Conservation (phyloP, 2,329 filamentous ascomycete species). For the Rutstroemia sydowiana region DNA sequence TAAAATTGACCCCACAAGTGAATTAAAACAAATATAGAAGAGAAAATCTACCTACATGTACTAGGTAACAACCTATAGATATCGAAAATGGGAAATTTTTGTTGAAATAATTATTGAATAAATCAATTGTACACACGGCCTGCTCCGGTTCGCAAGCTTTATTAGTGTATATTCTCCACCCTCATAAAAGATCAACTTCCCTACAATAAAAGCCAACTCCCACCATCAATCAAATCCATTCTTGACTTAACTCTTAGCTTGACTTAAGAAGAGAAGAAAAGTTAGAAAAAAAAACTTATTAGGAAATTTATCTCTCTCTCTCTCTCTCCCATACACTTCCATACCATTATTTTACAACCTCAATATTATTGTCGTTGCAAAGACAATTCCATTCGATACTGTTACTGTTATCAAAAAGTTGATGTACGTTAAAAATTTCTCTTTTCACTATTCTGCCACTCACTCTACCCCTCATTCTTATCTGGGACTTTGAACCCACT, state of each 20-base stretch:
- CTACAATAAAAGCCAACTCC: neutral
- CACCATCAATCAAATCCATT: neutral
- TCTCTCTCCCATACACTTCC: too few species aligned
- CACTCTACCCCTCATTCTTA: slow-evolving; percentile 4
- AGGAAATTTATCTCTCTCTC: neutral
- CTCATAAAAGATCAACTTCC: neutral
- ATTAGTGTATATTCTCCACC: neutral
- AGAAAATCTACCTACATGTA: too few species aligned
- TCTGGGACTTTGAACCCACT: slow-evolving; percentile 1
- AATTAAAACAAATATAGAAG: too few species aligned
- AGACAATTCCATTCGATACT: neutral
- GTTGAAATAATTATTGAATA: neutral
- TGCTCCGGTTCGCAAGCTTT: slow-evolving; percentile 1
- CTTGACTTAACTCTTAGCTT: too few species aligned
- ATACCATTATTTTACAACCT: too few species aligned
- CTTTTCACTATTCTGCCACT: too few species aligned
- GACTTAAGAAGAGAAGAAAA: too few species aligned
- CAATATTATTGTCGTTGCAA: neutral
- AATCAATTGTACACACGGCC: neutral
- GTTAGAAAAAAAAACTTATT: too few species aligned
- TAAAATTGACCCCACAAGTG: neutral
- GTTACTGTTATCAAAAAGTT: neutral
- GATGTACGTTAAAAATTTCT: slow-evolving; percentile 1
- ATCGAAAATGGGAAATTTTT: neutral
- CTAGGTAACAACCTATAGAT: too few species aligned